A percentile compares a stretch with the other conserved stretches of the same genome.
Evolutionary conservation across 306 rosid species (phyloP).

Genomic region (Herpetospermum pedunculosum): DNA sequence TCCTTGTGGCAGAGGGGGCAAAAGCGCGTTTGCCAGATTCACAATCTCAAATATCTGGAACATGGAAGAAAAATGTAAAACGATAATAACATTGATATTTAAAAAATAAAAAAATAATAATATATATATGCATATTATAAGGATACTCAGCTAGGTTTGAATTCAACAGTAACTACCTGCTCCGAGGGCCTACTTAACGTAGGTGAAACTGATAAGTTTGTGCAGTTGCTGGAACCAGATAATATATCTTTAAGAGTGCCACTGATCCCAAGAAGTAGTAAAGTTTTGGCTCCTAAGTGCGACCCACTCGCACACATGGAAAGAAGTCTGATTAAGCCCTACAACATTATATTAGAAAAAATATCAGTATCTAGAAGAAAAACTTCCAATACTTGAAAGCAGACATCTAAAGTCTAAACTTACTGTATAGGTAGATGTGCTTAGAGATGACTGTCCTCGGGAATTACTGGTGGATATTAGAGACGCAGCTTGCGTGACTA

Average conservation of each 20-base stretch:
- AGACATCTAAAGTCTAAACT: constrained; percentile 12
- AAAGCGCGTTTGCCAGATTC: constrained; percentile 82
- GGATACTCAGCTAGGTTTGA: neutral
- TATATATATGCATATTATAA: too few species aligned
- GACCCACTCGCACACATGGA: constrained; percentile 96
- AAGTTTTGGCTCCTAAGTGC: constrained; percentile 73
- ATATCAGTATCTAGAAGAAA: neutral
- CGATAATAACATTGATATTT: neutral
- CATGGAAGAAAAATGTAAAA: neutral
- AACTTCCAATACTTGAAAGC: neutral
- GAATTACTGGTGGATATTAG: constrained; percentile 82
- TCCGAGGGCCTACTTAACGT: constrained; percentile 77
- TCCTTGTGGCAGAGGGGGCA: constrained; percentile 90
- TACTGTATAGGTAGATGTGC: constrained; percentile 83
- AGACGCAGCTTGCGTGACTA: constrained; percentile 81
- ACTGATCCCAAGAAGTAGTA: constrained; percentile 80
- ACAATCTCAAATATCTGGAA: constrained; percentile 85
- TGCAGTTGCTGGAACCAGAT: constrained; percentile 65
- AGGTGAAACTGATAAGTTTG: constrained; percentile 68
- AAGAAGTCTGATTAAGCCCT: constrained; percentile 92
- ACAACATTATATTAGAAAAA: constrained; percentile 12
- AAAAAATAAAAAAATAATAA: too few species aligned
- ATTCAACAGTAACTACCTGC: constrained; percentile 35
- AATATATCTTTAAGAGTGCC: constrained; percentile 80
- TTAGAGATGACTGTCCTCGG: constrained; percentile 90